Conservation (phyloP, 2,329 filamentous ascomycete genomes). For the Rhynchosporium secalis region DNA sequence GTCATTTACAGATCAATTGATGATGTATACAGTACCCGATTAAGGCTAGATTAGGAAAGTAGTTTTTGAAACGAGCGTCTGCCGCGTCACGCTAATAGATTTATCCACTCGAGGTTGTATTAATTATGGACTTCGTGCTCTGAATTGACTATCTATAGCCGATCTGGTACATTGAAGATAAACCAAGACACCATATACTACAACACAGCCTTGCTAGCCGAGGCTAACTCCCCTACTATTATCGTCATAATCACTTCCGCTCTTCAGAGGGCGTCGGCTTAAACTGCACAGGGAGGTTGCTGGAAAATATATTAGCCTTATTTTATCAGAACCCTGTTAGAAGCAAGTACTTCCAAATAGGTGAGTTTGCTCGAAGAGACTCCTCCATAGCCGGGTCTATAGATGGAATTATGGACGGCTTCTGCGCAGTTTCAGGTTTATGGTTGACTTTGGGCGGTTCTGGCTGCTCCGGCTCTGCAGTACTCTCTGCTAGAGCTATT, state of each 20-base stretch:
- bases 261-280: not conserved
- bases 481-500: not conserved
- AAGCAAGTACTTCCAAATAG: slow-evolving; percentile 7
- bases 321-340: not conserved
- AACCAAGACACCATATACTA: slow-evolving; percentile 5
- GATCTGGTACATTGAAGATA: slow-evolving; percentile 7
- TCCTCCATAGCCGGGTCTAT: slow-evolving; percentile 19
- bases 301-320: slow-evolving; percentile 5
- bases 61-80: slow-evolving; percentile 7
- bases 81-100: slow-evolving; percentile 6
- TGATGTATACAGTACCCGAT: slow-evolving; percentile 10
- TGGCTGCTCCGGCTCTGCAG: slow-evolving; percentile 9
- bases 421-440: not conserved
- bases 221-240: not conserved
- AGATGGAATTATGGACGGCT: slow-evolving; percentile 3
- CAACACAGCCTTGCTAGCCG: not conserved
- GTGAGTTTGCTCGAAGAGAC: slow-evolving; percentile 10
- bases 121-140: slow-evolving; percentile 7
- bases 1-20: not conserved
- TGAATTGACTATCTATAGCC: slow-evolving; percentile 3
- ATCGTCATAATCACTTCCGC: not conserved
- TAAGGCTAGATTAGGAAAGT: slow-evolving; percentile 14
- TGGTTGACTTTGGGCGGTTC: not conserved
- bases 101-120: slow-evolving; percentile 13
- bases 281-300: not conserved